These are phyloP conservation scores for Pichia sporocuriosa DNA, from an alignment of 805 yeast genomes.

Conservation along the genomic window DNA sequence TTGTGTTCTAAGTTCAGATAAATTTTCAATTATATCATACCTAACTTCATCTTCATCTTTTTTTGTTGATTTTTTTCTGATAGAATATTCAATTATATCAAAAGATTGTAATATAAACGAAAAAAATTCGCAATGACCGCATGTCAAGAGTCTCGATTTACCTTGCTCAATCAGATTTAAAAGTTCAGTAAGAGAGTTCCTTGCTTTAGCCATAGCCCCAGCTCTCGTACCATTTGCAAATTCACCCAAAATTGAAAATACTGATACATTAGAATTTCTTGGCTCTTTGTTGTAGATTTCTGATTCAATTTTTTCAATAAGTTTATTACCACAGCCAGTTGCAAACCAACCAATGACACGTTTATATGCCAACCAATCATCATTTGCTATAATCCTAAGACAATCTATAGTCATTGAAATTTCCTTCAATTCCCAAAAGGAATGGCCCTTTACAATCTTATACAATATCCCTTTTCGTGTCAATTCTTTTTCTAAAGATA, in stretches of 20 bases:
- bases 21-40: slow-evolving; percentile 19
- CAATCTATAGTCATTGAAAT: slow-evolving; percentile 57
- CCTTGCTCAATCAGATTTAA: slow-evolving; percentile 24
- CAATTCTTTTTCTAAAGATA: slow-evolving; percentile 59
- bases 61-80: slow-evolving; percentile 15
- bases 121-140: slow-evolving; percentile 13
- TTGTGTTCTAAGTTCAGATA: slow-evolving; percentile 26
- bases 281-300: slow-evolving; percentile 1
- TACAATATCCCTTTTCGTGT: slow-evolving; percentile 54
- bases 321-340: slow-evolving; percentile 59
- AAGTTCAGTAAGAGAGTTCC: slow-evolving; percentile 24
- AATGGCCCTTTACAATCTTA: slow-evolving; percentile 59
- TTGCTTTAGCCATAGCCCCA: slow-evolving; percentile 16
- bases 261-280: not conserved
- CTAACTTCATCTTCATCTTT: slow-evolving; percentile 19
- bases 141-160: slow-evolving; percentile 12
- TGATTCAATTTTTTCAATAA: slow-evolving; percentile 25
- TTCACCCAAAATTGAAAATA: slow-evolving; percentile 11
- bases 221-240: slow-evolving; percentile 14
- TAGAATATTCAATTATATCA: slow-evolving; percentile 16
- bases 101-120: slow-evolving; percentile 19
- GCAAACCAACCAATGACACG: slow-evolving; percentile 55
- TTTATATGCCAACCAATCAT: slow-evolving; percentile 55
- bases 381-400: slow-evolving; percentile 53
- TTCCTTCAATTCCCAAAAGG: slow-evolving; percentile 77